These are phyloP conservation scores for Daldinia loculata DNA, from an alignment of 495 filamentous ascomycete genomes.

Conservation along the genomic window DNA sequence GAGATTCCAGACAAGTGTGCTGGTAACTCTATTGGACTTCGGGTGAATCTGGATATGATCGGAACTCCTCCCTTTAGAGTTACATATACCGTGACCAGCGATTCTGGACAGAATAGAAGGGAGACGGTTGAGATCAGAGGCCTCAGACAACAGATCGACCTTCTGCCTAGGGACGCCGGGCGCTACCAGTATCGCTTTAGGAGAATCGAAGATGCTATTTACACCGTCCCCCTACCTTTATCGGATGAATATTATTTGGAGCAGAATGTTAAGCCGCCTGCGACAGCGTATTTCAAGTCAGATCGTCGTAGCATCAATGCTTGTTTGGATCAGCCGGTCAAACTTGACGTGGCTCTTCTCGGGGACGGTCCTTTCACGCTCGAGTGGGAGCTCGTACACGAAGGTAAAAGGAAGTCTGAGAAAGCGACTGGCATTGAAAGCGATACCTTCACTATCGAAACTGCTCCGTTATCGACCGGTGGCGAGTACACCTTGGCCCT, in stretches of 20 bases:
- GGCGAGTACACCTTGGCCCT: conserved; percentile 89
- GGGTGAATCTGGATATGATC: conserved; percentile 84
- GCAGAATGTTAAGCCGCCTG: conserved; percentile 91
- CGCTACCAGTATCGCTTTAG: conserved; percentile 87
- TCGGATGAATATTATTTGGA: conserved; percentile 67
- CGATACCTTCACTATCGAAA: conserved; percentile 72
- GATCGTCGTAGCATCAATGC: conserved; percentile 62
- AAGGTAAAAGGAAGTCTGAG: conserved; percentile 78
- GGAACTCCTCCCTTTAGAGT: conserved; percentile 90
- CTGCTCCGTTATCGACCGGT: conserved; percentile 74
- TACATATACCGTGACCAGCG: conserved; percentile 72
- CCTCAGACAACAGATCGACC: conserved; percentile 78
- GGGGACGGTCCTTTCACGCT: conserved; percentile 89
- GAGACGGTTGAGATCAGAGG: conserved; percentile 66
- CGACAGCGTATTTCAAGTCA: conserved; percentile 75
- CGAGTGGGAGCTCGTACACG: conserved; percentile 93
- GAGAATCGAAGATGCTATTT: conserved; percentile 81
- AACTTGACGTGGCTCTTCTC: conserved; percentile 73
- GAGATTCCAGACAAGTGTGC: conserved; percentile 94
- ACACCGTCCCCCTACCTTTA: conserved; percentile 56
- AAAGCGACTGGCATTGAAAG: conserved; percentile 69
- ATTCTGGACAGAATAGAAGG: conserved; percentile 54
- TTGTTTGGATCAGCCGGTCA: conserved; percentile 83
- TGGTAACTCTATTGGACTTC: conserved; percentile 87
- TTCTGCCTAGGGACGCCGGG: conserved; percentile 83